Conservation (phyloP, 805 yeast species). For the Groenewaldozyma salmanticensis region DNA sequence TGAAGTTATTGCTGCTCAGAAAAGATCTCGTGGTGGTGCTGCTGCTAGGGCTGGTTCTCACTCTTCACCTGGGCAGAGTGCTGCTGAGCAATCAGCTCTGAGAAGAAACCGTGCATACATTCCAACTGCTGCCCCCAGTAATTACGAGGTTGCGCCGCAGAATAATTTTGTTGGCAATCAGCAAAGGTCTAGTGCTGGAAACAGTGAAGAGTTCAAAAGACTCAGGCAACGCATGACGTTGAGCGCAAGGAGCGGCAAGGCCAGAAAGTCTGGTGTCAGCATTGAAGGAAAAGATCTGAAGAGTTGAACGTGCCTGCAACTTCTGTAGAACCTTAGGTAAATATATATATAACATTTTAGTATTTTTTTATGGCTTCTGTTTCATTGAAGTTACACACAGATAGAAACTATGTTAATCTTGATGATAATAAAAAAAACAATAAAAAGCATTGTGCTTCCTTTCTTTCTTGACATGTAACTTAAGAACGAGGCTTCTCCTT, state of each 20-base stretch:
- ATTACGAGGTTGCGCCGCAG: slow-evolving; percentile 84
- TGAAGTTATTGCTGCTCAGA: slow-evolving; percentile 12
- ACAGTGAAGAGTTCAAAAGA: slow-evolving; percentile 58
- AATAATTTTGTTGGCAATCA: slow-evolving; percentile 27
- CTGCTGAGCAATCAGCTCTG: slow-evolving; percentile 84
- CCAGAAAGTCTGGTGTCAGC: slow-evolving; percentile 63
- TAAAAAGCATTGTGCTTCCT: background rate
- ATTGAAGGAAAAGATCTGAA: slow-evolving; percentile 48
- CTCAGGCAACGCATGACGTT: slow-evolving; percentile 50
- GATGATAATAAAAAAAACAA: too few species aligned
- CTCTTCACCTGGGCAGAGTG: slow-evolving; percentile 29
- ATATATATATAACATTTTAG: background rate
- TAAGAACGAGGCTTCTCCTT: slow-evolving; percentile 99
- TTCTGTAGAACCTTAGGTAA: background rate
- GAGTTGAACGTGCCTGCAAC: background rate
- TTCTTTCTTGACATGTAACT: slow-evolving; percentile 14
- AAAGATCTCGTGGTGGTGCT: background rate
- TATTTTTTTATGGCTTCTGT: too few species aligned
- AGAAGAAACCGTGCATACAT: slow-evolving; percentile 93
- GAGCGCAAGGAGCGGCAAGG: slow-evolving; percentile 32
- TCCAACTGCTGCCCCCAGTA: slow-evolving; percentile 83
- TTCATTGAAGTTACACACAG: too few species aligned
- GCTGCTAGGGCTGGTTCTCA: slow-evolving; percentile 17
- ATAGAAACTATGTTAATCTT: too few species aligned
- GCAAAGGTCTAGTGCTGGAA: slow-evolving; percentile 39